phyloP scores from a whole-genome alignment of 768 basidiomycete genomes.

The Boletus pseudopeckii region DNA sequence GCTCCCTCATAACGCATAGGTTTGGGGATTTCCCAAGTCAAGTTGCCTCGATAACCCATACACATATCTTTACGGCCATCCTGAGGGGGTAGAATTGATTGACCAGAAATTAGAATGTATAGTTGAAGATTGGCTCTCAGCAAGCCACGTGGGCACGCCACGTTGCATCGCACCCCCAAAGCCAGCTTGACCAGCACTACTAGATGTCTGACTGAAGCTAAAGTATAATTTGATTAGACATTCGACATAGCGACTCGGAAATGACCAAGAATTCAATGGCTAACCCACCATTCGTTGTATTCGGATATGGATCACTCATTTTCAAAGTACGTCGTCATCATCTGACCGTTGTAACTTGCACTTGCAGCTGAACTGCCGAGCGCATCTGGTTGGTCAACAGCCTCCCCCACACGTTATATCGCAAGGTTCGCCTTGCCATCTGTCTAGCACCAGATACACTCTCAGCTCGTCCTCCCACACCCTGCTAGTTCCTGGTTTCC shows the following conservation, averaged over 20 bases:
- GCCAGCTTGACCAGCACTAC: neutral
- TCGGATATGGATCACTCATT: slow-evolving; percentile 91
- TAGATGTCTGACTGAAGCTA: neutral
- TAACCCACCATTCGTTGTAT: slow-evolving; percentile 59
- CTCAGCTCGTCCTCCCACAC: neutral
- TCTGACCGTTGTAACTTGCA: neutral
- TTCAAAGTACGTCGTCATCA: slow-evolving; percentile 56
- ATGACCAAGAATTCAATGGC: slow-evolving; percentile 6
- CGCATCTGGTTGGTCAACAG: slow-evolving; percentile 35
- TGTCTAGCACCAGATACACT: neutral
- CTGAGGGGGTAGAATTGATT: too few species aligned
- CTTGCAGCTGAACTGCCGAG: neutral
- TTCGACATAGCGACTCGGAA: neutral
- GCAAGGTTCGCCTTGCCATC: slow-evolving; percentile 44
- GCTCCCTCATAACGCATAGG: too few species aligned
- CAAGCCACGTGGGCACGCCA: neutral
- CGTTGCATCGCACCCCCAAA: too few species aligned
- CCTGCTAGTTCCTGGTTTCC: slow-evolving; percentile 64
- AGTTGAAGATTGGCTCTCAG: too few species aligned
- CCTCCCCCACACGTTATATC: slow-evolving; percentile 77
- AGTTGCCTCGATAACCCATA: too few species aligned
- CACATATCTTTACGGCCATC: too few species aligned
- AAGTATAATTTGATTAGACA: neutral
- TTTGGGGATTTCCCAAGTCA: too few species aligned
- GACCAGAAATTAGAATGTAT: too few species aligned